Conservation (phyloP, 1,284 basidiomycete genomes). For the Tilletia horrida region DNA sequence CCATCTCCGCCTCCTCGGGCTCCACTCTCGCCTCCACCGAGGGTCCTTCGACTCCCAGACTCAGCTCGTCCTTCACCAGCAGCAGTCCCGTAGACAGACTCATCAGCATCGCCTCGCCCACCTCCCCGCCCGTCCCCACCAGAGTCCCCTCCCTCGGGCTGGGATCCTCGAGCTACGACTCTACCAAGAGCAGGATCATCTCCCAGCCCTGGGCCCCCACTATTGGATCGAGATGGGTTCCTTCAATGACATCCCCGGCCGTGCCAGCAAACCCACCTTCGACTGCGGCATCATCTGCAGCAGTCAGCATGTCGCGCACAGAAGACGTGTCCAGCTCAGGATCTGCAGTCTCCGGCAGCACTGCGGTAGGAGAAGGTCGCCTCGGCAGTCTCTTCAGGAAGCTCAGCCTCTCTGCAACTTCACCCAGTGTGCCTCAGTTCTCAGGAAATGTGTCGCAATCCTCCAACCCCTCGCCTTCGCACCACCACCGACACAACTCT, state of each 20-base stretch:
- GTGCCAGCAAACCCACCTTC: background rate
- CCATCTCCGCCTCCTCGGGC: background rate
- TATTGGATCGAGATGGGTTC: background rate
- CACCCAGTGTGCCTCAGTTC: background rate
- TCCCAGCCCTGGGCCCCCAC: constrained; percentile 9
- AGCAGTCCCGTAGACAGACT: background rate
- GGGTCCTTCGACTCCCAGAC: background rate
- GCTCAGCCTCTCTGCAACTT: constrained; percentile 9
- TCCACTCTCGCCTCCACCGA: background rate
- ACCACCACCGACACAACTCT: constrained; percentile 12
- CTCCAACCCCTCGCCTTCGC: background rate
- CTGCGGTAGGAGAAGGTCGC: background rate
- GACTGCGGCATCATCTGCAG: background rate
- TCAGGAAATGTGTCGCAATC: no score
- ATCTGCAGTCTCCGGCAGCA: background rate
- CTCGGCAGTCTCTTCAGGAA: constrained; percentile 7
- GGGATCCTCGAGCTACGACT: constrained; percentile 2
- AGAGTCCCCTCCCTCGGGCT: background rate
- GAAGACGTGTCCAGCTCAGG: background rate
- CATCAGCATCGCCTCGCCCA: background rate
- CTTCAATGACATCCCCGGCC: background rate
- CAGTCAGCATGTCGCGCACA: background rate
- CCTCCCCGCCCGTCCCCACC: background rate
- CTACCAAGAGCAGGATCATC: background rate
- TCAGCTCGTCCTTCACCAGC: background rate